phyloP scores from a whole-genome alignment of 805 yeast species.

The Candida argentea region DNA sequence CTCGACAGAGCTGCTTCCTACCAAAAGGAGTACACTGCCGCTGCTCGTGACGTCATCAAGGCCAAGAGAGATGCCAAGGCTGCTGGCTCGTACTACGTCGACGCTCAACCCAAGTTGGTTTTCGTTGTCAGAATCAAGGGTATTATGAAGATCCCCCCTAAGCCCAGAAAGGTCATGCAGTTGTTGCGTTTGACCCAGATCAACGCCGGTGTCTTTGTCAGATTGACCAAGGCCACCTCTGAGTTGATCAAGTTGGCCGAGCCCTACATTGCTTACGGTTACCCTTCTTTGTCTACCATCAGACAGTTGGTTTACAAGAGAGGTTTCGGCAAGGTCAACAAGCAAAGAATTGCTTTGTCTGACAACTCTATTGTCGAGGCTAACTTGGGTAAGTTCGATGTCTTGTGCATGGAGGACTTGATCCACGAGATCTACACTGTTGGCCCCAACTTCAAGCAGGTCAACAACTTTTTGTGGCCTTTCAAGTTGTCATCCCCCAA shows the following conservation, averaged over 20 bases:
- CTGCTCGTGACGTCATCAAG: conserved; percentile 76
- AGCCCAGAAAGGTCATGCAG: conserved; percentile 98
- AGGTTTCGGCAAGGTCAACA: conserved; percentile 95
- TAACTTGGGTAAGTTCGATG: conserved; percentile 85
- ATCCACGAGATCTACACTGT: conserved; percentile 93
- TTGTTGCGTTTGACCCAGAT: conserved; percentile 88
- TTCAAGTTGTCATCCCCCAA: conserved; percentile 93
- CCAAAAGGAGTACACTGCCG: conserved; percentile 87
- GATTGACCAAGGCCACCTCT: conserved; percentile 89
- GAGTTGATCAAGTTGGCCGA: conserved; percentile 90
- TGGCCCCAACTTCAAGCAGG: conserved; percentile 98
- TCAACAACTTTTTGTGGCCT: conserved; percentile 97
- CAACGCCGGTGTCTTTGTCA: conserved; percentile 91
- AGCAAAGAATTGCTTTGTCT: conserved; percentile 85
- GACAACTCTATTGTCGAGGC: conserved; percentile 87
- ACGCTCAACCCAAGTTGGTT: conserved; percentile 89
- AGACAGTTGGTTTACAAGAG: conserved; percentile 94
- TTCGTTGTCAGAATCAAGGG: conserved; percentile 98
- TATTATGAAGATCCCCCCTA: conserved; percentile 96
- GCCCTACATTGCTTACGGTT: conserved; percentile 96
- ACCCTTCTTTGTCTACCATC: conserved; percentile 87
- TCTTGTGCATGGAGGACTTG: conserved; percentile 84
- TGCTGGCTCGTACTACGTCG: conserved; percentile 88
- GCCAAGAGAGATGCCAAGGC: conserved; percentile 94
- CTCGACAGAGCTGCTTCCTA: conserved; percentile 95